A percentile compares a stretch with the other conserved stretches of the same genome.
These are phyloP conservation scores for Chlorella sp. DNA, from an alignment of 139 green algal genomes.

Conservation along the genomic window DNA sequence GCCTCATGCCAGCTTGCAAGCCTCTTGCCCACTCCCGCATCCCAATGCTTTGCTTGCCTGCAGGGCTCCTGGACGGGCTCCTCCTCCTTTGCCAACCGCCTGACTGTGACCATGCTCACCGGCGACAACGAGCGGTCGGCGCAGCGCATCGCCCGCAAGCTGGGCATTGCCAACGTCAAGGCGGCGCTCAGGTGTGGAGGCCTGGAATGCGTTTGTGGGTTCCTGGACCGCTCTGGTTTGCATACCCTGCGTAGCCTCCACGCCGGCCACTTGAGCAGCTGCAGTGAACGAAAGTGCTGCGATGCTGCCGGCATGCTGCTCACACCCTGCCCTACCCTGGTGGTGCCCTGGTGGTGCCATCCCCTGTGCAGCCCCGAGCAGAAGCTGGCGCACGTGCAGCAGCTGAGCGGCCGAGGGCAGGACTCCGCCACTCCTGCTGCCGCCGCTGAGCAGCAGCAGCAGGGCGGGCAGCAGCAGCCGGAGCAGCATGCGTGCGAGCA, in stretches of 20 bases:
- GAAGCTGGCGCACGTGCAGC: slow-evolving; percentile 70
- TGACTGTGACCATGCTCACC: slow-evolving; percentile 62
- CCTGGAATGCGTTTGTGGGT: background rate
- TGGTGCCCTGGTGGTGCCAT: too few species aligned
- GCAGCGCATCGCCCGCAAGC: slow-evolving; percentile 55
- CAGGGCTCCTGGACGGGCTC: slow-evolving; percentile 36
- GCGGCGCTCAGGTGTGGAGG: slow-evolving; percentile 58
- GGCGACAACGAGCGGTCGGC: slow-evolving; percentile 79
- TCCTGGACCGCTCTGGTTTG: too few species aligned
- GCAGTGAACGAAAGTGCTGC: too few species aligned
- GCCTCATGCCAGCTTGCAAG: too few species aligned
- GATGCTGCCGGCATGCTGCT: too few species aligned
- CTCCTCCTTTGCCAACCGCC: slow-evolving; percentile 2
- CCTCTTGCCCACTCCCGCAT: too few species aligned
- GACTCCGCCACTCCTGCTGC: too few species aligned
- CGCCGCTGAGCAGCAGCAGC: background rate
- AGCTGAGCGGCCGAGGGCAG: slow-evolving; percentile 18
- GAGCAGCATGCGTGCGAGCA: too few species aligned
- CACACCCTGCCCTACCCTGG: too few species aligned
- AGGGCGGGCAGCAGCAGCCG: background rate
- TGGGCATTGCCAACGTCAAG: slow-evolving; percentile 70
- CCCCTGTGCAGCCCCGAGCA: slow-evolving; percentile 68
- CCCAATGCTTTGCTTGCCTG: too few species aligned
- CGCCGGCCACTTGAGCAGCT: too few species aligned
- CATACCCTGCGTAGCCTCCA: too few species aligned